phyloP scores from a whole-genome alignment of 176 grass and related monocot species.

The Metroxylon sagu region DNA sequence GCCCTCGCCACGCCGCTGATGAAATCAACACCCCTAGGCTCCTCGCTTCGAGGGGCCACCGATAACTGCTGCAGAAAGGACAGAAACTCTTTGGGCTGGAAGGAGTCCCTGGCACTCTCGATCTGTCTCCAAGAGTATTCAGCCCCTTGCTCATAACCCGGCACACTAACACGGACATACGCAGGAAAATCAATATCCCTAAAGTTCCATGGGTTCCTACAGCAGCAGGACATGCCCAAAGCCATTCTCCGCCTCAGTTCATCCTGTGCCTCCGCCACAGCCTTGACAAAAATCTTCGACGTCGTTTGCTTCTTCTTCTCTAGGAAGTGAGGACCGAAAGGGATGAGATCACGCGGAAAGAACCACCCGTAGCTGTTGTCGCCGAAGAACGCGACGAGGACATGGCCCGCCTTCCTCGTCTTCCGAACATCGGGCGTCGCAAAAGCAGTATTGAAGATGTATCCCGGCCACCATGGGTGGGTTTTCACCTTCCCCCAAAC shows the following conservation, averaged over 20 bases:
- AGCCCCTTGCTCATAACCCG: constrained; percentile 52
- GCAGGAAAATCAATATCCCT: constrained; percentile 17
- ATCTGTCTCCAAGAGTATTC: constrained; percentile 60
- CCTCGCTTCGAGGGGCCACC: constrained; percentile 14
- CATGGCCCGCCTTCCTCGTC: constrained; percentile 7
- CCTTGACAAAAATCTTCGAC: constrained; percentile 42
- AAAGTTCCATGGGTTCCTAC: constrained; percentile 33
- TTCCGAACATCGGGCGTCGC: constrained; percentile 19
- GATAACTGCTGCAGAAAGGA: constrained; percentile 37
- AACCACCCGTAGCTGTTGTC: constrained; percentile 98
- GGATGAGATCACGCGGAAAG: constrained; percentile 64
- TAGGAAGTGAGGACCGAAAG: constrained; percentile 48
- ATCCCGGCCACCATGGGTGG: constrained; percentile 94
- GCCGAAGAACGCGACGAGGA: constrained; percentile 91
- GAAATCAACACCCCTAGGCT: constrained; percentile 4
- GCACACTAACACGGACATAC: constrained; percentile 54
- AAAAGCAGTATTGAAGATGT: constrained; percentile 64
- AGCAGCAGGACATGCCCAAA: constrained; percentile 60
- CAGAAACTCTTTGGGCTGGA: constrained; percentile 25
- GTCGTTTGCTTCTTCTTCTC: constrained; percentile 47
- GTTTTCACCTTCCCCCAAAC: constrained; percentile 99
- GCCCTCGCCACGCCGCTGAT: constrained; percentile 45
- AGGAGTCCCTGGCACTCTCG: constrained; percentile 24
- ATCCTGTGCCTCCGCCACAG: constrained; percentile 74
- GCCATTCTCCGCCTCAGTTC: constrained; percentile 53